Base-by-base conservation (phyloP, 2,329 filamentous ascomycete species). In the Penicillium decumbens region DNA sequence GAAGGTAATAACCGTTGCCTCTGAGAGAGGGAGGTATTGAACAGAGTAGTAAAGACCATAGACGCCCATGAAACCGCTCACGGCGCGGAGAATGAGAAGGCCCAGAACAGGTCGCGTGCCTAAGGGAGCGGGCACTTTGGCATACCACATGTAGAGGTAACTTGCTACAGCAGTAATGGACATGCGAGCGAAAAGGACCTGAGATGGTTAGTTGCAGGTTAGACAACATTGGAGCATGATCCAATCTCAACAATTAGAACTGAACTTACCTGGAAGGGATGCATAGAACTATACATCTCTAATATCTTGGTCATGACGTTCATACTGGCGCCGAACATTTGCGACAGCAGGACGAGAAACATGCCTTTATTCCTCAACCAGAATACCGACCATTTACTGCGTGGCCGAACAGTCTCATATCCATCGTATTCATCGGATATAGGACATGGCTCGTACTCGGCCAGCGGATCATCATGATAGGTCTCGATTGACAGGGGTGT, bases 1-100 rank as follows among this genome's bases (percentile, higher is more conserved):
- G 65, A 95, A 96, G 7, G 89, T 93, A 45, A 96, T 85, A 29
- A 95, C 90, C 0, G 88, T 93, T 2, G 90, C 89, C 66, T 95
- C 90, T 13, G 89, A 87, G 2, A 95, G 78, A 0, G 89, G 88
- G 3, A 95, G 80, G 61, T 95, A 95, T 64, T 88, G 80, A 49
- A 88, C 72, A 6, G 82, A 85, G 61, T 84, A 84, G 59, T 84
- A 95, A 72, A 93, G 80, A 30, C 87, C 87, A 65, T 85, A 91
- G 3, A 95, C 85, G 9, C 88, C 89, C 65, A 89, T 87, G 69
- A 85, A 85, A 10, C 89, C 90, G 27, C 78, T 78, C 2, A 87
- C 66, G 0, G 88, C 88, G 60, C 90, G 77, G 8, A 80, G 68
- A 1, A 88, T 66, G 3, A 96, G 75, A 5, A 95, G 73, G 62